Conservation (phyloP, 306 rosid genomes). For the Sicyos baderoa region DNA sequence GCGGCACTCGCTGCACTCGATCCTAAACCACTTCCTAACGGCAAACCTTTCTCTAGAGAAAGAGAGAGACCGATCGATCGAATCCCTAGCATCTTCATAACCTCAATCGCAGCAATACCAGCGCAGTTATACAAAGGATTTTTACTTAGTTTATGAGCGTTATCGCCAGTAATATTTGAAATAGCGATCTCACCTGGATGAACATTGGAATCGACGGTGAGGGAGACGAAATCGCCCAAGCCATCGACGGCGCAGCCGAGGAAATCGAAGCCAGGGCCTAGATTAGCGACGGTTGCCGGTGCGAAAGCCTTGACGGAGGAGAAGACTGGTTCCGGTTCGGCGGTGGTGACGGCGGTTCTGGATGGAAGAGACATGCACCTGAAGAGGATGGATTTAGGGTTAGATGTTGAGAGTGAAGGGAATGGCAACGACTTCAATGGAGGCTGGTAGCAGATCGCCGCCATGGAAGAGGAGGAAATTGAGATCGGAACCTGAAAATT, state of each 20-base stretch:
- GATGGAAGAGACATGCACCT: conserved; percentile 48
- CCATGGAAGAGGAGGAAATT: conserved; percentile 27
- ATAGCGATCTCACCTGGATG: conserved; percentile 61
- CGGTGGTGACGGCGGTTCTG: conserved; percentile 11
- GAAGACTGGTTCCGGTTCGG: conserved; percentile 52
- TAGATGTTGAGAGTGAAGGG: neutral
- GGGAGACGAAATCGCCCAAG: conserved; percentile 61
- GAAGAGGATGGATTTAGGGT: conserved; percentile 23
- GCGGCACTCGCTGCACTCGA: conserved; percentile 94
- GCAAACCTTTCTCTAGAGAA: conserved; percentile 71
- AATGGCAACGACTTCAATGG: conserved; percentile 25
- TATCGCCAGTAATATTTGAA: conserved; percentile 37
- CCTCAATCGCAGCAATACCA: conserved; percentile 77
- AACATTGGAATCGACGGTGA: conserved; percentile 52
- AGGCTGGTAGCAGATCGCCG: conserved; percentile 30
- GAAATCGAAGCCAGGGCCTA: conserved; percentile 89
- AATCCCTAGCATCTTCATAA: conserved; percentile 69
- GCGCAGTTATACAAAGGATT: conserved; percentile 71
- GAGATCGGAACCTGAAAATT: conserved; percentile 2
- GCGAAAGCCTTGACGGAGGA: conserved; percentile 61
- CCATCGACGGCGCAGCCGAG: conserved; percentile 83
- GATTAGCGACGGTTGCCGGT: conserved; percentile 77
- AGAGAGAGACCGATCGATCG: conserved; percentile 75
- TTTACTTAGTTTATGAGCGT: conserved; percentile 48
- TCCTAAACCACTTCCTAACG: conserved; percentile 78